Evolutionary conservation across 2,329 filamentous ascomycete genomes (phyloP), one percentile per base, ranked within the genome.

Genomic region (Pseudogymnoascus sp.): DNA sequence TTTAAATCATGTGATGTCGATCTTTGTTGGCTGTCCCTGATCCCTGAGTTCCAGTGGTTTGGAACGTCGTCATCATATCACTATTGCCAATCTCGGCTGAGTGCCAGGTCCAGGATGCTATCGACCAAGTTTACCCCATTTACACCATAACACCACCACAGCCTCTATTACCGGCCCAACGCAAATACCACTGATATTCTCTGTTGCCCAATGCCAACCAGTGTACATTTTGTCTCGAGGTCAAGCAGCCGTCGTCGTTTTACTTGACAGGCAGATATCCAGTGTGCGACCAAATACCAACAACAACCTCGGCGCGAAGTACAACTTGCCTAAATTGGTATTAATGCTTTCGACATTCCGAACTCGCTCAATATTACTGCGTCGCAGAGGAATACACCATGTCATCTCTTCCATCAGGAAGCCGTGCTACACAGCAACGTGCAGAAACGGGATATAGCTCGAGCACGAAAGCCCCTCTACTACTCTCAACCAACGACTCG

Each of bases 21-120:
- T 56, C 50, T 56, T 46, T 33, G 50, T 21, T 56, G 50, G 11
- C 19, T 33, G 50, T 56, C 26, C 50, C 50, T 56, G 50, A 56
- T 56, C 50, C 50, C 50, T 33, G 50, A 56, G 29, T 56, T 33
- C 50, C 50, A 56, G 10, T 21, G 29, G 29, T 15, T 56, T 56
- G 50, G 50, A 56, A 56, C 50, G 50, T 56, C 50, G 50, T 56
- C 50, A 56, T 56, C 26, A 56, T 56, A 56, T 56, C 50, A 33
- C 29, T 56, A 56, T 56, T 56, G 50, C 50, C 50, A 56, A 56
- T 56, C 50, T 56, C 50, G 50, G 50, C 50, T 56, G 50, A 56
- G 50, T 56, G 29, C 50, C 50, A 56, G 50, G 50, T 29, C 50
- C 50, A 56, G 50, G 50, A 56, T 56, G 29, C 17, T 33, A 33